Evolutionary conservation across 768 basidiomycete genomes (phyloP).

Genomic region (Auriscalpium vulgare): DNA sequence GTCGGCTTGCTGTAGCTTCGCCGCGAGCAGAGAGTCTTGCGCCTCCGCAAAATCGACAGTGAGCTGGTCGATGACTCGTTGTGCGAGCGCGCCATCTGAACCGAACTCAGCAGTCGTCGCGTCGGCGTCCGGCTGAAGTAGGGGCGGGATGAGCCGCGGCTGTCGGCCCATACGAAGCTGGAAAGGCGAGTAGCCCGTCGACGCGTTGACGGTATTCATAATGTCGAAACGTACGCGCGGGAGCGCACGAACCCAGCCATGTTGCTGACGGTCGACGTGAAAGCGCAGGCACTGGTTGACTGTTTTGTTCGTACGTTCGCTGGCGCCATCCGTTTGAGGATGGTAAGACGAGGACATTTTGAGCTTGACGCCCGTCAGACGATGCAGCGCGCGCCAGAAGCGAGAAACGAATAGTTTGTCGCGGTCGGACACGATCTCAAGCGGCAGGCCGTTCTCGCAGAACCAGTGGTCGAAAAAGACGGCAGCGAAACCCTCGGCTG

Average conservation of each 20-base stretch:
- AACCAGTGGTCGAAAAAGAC: no score
- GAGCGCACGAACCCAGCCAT: conserved; percentile 9
- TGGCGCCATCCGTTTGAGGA: conserved; percentile 1
- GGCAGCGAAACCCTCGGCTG: conserved; percentile 13
- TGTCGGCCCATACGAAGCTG: background rate
- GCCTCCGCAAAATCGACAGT: conserved; percentile 20
- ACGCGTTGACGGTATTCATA: conserved; percentile 19
- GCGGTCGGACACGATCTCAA: no score
- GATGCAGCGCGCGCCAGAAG: conserved; percentile 26
- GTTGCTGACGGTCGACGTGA: conserved; percentile 17
- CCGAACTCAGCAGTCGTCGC: no score
- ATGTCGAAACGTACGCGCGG: conserved; percentile 19
- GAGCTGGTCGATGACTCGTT: background rate
- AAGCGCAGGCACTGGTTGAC: conserved; percentile 7
- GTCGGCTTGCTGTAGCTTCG: conserved; percentile 19
- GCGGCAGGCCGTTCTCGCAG: no score
- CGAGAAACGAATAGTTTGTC: no score
- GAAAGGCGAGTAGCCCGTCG: conserved; percentile 19
- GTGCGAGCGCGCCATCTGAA: background rate
- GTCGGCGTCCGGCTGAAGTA: background rate
- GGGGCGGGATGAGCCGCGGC: conserved; percentile 15
- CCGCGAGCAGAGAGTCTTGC: conserved; percentile 17
- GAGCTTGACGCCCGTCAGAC: conserved; percentile 21
- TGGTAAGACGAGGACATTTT: conserved; percentile 28
- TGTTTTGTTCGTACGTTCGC: no score